phyloP scores from a whole-genome alignment of 352 stramenopile genomes.

The Globisporangium acanthophoron region DNA sequence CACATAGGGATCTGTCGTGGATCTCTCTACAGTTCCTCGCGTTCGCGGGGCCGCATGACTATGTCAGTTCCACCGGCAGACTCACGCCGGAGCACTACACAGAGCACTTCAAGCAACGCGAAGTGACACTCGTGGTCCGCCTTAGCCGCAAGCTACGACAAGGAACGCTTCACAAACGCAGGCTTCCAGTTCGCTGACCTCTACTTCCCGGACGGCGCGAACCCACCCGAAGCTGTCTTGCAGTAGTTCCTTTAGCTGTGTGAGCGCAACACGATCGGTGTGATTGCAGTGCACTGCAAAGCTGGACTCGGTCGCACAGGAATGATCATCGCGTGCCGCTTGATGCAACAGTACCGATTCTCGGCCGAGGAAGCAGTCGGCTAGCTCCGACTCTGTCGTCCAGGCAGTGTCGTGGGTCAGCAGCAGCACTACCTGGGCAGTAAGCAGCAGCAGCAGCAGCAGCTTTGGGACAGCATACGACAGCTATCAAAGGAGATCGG shows the following conservation, averaged over 20 bases:
- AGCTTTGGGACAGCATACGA: constrained; percentile 6
- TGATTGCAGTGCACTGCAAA: constrained; percentile 95
- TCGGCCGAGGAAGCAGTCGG: constrained; percentile 90
- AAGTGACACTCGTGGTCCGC: constrained; percentile 63
- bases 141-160: constrained; percentile 94
- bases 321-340: constrained; percentile 91
- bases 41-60: constrained; percentile 31
- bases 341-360: constrained; percentile 93
- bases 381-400: constrained; percentile 90
- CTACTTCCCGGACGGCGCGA: constrained; percentile 92
- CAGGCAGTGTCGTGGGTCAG: constrained; percentile 89
- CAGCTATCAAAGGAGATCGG: not conserved
- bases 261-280: constrained; percentile 35
- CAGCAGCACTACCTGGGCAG: constrained; percentile 91
- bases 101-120: constrained; percentile 15
- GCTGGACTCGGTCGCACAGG: constrained; percentile 92
- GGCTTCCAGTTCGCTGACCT: constrained; percentile 89
- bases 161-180: constrained; percentile 60
- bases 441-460: constrained; percentile 68
- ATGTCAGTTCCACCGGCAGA: constrained; percentile 23
- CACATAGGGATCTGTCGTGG: constrained; percentile 27
- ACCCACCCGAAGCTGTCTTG: constrained; percentile 74
- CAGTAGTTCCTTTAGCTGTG: constrained; percentile 61
- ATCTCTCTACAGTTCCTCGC: constrained; percentile 22
- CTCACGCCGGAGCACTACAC: constrained; percentile 28